Evolutionary conservation across 2,329 filamentous ascomycete species (phyloP), one percentile per base, ranked within the genome.

Genomic region (Pseudocercospora musae): DNA sequence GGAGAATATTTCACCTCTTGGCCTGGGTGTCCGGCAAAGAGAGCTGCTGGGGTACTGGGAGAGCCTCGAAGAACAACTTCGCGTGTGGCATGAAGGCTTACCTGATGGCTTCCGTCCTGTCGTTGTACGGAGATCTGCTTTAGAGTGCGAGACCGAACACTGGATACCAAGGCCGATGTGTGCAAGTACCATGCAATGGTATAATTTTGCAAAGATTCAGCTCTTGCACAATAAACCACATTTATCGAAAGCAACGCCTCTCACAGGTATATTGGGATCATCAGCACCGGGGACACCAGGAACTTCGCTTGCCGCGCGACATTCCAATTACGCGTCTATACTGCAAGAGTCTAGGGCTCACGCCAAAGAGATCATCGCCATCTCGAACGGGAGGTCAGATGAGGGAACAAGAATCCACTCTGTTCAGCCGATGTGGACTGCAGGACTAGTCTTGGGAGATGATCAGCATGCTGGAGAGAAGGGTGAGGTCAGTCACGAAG

Each of bases 131-230:
- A 44, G 21, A 54, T 56, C 50, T 31, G 27, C 37, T 58, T 4
- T 33, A 33, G 61, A 66, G 33, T 56, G 59, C 40, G 64, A 61
- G 33, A 66, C 71, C 25, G 72, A 87, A 69, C 80, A 87, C 11
- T 89, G 87, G 85, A 88, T 87, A 72, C 81, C 82, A 57, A 78
- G 85, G 0, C 81, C 86, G 0, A 83, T 89, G 79, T 89, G 86
- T 73, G 85, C 84, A 0, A 85, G 86, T 2, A 85, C 85, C 1
- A 88, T 88, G 81, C 85, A 88, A 68, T 82, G 81, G 62, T 88
- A 87, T 66, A 84, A 89, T 68, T 88, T 89, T 77, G 85, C 84
- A 0, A 81, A 84, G 48, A 85, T 88, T 10, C 79, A 87, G 4
- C 72, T 89, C 0, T 78, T 87, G 11, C 80, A 87, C 65, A 87